Conservation (phyloP, 257 asterid species). For the Nyctanthes arbortristis region DNA sequence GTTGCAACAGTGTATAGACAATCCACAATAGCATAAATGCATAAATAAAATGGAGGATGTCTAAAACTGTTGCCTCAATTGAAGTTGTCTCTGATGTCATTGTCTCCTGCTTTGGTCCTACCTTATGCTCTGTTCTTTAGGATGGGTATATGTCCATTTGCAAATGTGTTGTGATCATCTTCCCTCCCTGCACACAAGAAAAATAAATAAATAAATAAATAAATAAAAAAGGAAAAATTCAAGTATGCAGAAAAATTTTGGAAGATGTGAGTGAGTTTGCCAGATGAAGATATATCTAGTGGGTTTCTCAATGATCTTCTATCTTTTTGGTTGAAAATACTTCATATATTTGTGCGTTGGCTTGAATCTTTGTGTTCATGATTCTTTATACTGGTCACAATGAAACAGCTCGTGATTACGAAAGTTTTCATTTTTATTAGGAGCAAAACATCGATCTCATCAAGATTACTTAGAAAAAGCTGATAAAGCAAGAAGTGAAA, state of each 20-base stretch:
- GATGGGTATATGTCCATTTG: neutral
- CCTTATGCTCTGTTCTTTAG: neutral
- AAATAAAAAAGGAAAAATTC: neutral
- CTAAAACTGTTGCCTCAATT: neutral
- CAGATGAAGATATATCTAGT: neutral
- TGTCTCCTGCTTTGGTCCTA: neutral
- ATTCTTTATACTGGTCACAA: neutral
- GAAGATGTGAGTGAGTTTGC: neutral
- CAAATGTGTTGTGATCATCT: neutral
- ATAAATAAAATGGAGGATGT: neutral
- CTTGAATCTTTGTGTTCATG: neutral
- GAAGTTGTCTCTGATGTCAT: neutral
- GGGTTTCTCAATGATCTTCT: neutral
- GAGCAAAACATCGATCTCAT: slow-evolving; percentile 79
- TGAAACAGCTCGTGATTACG: neutral
- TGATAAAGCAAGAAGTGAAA: slow-evolving; percentile 66
- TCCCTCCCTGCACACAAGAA: neutral
- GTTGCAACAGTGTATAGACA: neutral
- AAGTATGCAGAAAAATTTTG: neutral
- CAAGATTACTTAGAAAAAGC: slow-evolving; percentile 91
- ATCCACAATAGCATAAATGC: neutral
- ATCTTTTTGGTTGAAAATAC: neutral
- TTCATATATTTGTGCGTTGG: neutral
- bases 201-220: neutral
- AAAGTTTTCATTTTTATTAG: slow-evolving; percentile 24